Base-by-base conservation (phyloP, 352 stramenopile genomes). In the Pythium pectinolyticum region DNA sequence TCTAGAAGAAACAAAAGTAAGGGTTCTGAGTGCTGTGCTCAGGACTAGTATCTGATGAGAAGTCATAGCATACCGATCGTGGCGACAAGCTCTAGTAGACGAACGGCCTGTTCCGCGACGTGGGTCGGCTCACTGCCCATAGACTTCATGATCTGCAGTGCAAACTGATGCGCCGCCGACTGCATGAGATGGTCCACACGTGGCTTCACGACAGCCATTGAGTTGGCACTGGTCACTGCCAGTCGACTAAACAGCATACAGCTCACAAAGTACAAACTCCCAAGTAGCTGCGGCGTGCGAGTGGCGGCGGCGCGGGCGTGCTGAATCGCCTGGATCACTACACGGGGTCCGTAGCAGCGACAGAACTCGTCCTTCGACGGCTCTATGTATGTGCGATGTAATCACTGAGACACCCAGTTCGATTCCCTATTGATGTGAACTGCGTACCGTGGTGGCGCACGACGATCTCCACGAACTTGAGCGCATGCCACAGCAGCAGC, bases 181-280 rank as follows among this genome's bases (percentile, higher is more conserved):
- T 77, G 71, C 45, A 83, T 56, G 41, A 86, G 77, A 19, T 64
- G 66, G 48, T 61, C 72, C 17, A 74, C 48, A 32, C 76, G 78
- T 32, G 25, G 25, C 25, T 64, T 71, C 15, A 73, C 53, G 2
- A 77, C 32, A 27, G 41, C 27, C 46, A 57, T 7, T 25, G 35
- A 39, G 24, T 56, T 24, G 22, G 72, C 37, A n/a, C 12, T 24
- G 17, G 10, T 27, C n/a, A 50, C 63, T 14, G 70, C 73, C 27
- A 86, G 20, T n/a, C 72, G 69, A 28, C 77, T 82, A 30, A 86
- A 74, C 11, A 86, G 48, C 70, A 88, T 76, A 46, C 76, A 88
- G n/a, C 56, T 65, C 22, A 86, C 66, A 45, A 78, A 85, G 32
- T 74, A 69, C 20, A 88, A 60, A 31, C 54, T 63, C 12, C 58